Percentiles rank a stretch among this genome's conserved stretches.
These are phyloP conservation scores for Zymoseptoria tritici DNA, from an alignment of 2,329 filamentous ascomycete genomes.

Conservation along the genomic window DNA sequence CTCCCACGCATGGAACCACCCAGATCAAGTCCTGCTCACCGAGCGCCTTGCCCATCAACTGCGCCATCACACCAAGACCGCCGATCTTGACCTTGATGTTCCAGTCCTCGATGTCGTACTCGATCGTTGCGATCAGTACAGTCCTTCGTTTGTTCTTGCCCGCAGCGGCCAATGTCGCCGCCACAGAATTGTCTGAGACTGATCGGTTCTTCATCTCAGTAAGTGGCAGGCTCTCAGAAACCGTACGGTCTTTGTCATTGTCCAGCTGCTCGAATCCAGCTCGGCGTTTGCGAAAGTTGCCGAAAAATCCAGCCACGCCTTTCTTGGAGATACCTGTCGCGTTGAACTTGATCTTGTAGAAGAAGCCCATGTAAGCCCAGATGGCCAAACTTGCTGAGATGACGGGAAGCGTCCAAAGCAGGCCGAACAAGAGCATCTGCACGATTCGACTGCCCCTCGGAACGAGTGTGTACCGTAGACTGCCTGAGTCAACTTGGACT, in stretches of 20 bases:
- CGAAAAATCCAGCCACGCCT: conserved; percentile 25
- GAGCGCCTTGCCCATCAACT: conserved; percentile 57
- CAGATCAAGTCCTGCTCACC: conserved; percentile 55
- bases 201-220: conserved; percentile 5
- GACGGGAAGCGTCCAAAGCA: conserved; percentile 47
- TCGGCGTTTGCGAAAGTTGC: not conserved
- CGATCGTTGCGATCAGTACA: conserved; percentile 59
- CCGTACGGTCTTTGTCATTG: conserved; percentile 9
- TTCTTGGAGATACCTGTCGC: conserved; percentile 34
- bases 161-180: conserved; percentile 9
- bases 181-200: conserved; percentile 13
- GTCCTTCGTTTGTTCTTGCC: conserved; percentile 32
- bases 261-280: conserved; percentile 7
- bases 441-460: conserved; percentile 45
- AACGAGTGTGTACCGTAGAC: conserved; percentile 40
- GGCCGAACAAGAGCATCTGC: conserved; percentile 47
- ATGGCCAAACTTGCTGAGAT: conserved; percentile 41
- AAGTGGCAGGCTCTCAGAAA: not conserved
- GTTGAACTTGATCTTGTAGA: conserved; percentile 55
- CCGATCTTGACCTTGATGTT: conserved; percentile 56
- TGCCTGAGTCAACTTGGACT: conserved; percentile 47
- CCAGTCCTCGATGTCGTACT: conserved; percentile 63
- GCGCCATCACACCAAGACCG: conserved; percentile 60
- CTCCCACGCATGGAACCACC: conserved; percentile 45
- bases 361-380: conserved; percentile 47